Conservation (phyloP, 148 eudicot genomes). For the Rhododendron kiyosumense region DNA sequence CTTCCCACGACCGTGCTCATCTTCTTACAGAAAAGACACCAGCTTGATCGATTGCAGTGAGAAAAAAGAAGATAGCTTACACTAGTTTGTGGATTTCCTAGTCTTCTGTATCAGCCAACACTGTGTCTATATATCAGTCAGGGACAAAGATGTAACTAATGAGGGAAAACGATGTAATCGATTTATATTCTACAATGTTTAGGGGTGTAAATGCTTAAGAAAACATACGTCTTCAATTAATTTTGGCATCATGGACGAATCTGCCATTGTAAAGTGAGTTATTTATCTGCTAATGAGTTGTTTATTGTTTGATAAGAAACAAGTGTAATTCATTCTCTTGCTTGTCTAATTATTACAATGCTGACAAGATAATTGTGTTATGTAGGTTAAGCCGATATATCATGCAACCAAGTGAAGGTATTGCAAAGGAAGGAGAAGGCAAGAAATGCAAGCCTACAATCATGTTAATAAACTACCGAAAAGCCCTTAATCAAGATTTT, state of each 20-base stretch:
- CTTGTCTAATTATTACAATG: background rate
- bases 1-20: slow-evolving; percentile 11
- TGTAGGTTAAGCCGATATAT: background rate
- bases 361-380: background rate
- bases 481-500: background rate
- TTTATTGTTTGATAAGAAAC: background rate
- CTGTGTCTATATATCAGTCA: background rate
- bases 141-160: background rate
- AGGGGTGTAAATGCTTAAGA: background rate
- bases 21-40: background rate
- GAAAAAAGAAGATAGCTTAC: background rate
- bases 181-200: background rate
- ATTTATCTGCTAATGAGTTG: background rate
- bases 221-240: background rate
- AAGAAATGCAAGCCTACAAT: background rate
- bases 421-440: background rate
- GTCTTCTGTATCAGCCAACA: background rate
- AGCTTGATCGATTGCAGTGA: background rate
- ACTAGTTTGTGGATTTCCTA: background rate
- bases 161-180: background rate
- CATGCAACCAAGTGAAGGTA: background rate
- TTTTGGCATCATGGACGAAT: background rate
- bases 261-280: background rate
- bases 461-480: background rate
- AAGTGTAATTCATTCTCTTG: background rate